phyloP scores from a whole-genome alignment of 257 asterid species.

The Solanum sitiens region DNA sequence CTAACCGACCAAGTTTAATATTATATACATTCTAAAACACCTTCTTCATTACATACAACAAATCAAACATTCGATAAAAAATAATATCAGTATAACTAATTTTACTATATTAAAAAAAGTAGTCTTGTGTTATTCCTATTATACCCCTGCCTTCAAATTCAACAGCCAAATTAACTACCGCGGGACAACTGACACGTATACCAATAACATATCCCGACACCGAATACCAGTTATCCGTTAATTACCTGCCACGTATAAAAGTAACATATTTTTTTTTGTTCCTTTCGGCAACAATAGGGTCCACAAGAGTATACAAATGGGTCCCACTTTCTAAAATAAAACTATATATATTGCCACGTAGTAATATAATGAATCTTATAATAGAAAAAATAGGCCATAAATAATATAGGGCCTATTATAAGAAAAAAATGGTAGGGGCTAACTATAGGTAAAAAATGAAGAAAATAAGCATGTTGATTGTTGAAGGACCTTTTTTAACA shows the following conservation, averaged over 20 bases:
- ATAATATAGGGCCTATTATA: background rate
- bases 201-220: background rate
- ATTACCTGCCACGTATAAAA: slow-evolving; percentile 10
- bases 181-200: slow-evolving; percentile 5
- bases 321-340: background rate
- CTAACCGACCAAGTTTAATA: background rate
- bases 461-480: background rate
- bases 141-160: background rate
- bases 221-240: background rate
- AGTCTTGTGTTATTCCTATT: too few species aligned
- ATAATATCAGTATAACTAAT: too few species aligned
- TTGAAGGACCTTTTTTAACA: background rate
- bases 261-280: background rate
- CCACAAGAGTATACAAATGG: background rate
- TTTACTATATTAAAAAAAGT: too few species aligned
- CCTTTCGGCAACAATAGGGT: background rate
- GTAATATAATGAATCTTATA: background rate
- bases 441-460: background rate
- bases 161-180: slow-evolving; percentile 7
- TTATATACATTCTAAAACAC: background rate
- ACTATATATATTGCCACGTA: background rate
- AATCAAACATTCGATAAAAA: background rate
- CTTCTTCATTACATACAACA: fast-evolving
- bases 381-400: background rate
- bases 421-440: background rate